Base-by-base conservation (phyloP, 106 monocot species). In the Dendrobium chrysotoxum region DNA sequence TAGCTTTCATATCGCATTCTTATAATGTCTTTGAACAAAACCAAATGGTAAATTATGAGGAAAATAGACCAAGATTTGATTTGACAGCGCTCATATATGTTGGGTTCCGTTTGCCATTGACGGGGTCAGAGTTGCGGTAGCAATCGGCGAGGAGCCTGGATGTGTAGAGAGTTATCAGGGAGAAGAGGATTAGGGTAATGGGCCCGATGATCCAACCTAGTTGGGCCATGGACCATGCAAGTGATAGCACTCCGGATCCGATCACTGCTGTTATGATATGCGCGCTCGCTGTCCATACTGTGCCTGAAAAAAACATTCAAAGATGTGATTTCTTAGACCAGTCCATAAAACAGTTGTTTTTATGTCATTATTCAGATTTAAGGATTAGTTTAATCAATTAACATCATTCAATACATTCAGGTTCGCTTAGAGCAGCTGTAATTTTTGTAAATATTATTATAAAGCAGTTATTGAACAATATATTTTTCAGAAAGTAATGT, bases 261-360 rank as follows among this genome's bases (percentile, higher is more conserved):
- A 93, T 88, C 30, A 93, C 92, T 0, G 92, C 92, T 0, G 92
- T 93, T 78, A 93, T 85, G 40, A 93, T 90, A 55, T 93, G 92
- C 4, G 92, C 88, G 40, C 86, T 93, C 21, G 92, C 92, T 9
- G 92, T 93, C 88, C 90, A 88, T 30, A 86, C 46, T 0, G 86
- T 93, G 26, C 92, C 92, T 93, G 83, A n/a, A 71, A 30, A 42
- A 18, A 0, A 20, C 39, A 40, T 5, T 41, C 38, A 40, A 7
- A 21, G 6, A 15, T 3, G 0, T 40, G 4, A 16, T 73, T 17
- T 73, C 16, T 73, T 4, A 30, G 3, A 30, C 1, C 1, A 2
- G 12, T 31, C 0, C 10, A 28, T 26, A 67, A 28, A 10, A 67
- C 25, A 28, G 0, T 25, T 9, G 6, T 9, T 28, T 6, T 64